Base-by-base conservation (phyloP, 257 asterid species). In the Forsythia suspensa region DNA sequence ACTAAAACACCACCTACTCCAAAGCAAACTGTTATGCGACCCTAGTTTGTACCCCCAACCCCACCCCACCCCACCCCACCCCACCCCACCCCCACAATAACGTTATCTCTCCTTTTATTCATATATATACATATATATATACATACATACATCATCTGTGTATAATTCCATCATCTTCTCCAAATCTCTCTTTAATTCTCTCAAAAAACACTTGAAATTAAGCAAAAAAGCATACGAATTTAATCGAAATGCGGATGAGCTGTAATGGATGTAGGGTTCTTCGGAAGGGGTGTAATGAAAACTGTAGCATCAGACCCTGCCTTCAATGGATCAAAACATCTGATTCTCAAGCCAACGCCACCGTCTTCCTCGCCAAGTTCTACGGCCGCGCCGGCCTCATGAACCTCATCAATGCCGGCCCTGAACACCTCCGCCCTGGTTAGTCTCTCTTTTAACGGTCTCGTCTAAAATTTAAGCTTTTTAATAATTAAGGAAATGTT, bases 301-400 rank as follows among this genome's bases (percentile, higher is more conserved):
- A 86, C 76, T 94, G 98, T 77, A 90, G 87, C 80, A 90, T 94
- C 39, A 80, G 88, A 79, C 96, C 95, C 3, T 92, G 98, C 79
- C 85, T 94, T 79, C 92, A 92, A 4, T 92, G 97, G 97, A 92
- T 92, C 74, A 86, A 84, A 74, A 71, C 21, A 80, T 86, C 98
- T 0, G 89, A 87, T 0, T 85, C 97, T 1, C 98, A 94, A 74
- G 96, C 97, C 71, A 83, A 87, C 82, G 98, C 98, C 78, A 92
- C 97, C 73, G 92, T 94, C 68, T 94, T 92, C 86, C 88, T 94
- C 3, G 96, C 97, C 38, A 94, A 94, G 76, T 94, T 92, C 78
- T 94, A 92, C 82, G 98, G 98, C 84, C 96, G 97, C 24, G 97
- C 97, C 13, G 97, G 98, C 8, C 92, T 94, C 9, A 75, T 94